Evolutionary conservation across 176 grass and related monocot genomes (phyloP).

Genomic region (Themeda triandra): DNA sequence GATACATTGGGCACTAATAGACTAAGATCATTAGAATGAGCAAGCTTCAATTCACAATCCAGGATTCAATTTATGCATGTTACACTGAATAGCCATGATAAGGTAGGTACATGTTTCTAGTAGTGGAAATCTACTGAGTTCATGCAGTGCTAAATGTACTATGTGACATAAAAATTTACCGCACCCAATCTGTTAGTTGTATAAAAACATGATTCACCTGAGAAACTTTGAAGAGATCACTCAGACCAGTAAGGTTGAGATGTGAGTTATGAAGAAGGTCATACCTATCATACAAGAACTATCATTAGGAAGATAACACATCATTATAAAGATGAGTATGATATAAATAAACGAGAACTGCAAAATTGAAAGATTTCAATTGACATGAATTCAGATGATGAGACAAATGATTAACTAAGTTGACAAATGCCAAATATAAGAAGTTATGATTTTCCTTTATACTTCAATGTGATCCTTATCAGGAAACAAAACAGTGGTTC

Average conservation of each 20-base stretch:
- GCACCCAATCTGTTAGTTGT: neutral
- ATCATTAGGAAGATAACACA: conserved; percentile 5
- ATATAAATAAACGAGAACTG: neutral
- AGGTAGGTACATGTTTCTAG: neutral
- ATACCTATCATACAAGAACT: conserved; percentile 55
- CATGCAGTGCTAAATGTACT: neutral
- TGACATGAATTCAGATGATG: conserved; percentile 13
- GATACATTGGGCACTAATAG: conserved; percentile 1
- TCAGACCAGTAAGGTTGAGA: conserved; percentile 86
- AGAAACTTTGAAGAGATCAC: conserved; percentile 83
- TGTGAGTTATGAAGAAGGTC: conserved; percentile 91
- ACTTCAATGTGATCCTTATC: neutral
- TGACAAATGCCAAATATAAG: conserved; percentile 10
- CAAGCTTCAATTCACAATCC: neutral
- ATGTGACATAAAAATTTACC: neutral
- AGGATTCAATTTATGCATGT: neutral
- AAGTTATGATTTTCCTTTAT: neutral
- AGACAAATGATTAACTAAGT: neutral
- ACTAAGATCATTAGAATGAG: neutral
- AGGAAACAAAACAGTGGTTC: conserved; percentile 7
- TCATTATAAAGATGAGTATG: conserved; percentile 19
- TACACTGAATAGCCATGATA: neutral
- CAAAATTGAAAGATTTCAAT: neutral
- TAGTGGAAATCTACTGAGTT: neutral
- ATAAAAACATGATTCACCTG: conserved; percentile 44